A percentile compares a stretch with the other conserved stretches of the same genome.
These are phyloP conservation scores for Rhodotorula sp. DNA, from an alignment of 1,284 basidiomycete species.

Conservation along the genomic window DNA sequence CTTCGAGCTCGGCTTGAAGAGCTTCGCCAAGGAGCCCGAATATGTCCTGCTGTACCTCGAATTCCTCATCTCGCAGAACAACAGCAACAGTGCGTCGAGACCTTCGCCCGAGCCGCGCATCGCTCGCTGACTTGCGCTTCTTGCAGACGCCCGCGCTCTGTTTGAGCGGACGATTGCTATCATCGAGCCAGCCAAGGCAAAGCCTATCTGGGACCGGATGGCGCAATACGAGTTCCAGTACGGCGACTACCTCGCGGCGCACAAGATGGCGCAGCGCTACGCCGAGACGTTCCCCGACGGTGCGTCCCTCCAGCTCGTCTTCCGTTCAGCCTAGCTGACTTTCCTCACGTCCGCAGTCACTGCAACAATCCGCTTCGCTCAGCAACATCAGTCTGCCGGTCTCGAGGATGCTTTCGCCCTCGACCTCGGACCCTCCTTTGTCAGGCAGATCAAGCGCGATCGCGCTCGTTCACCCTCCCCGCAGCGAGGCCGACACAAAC, in stretches of 20 bases:
- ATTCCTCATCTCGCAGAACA: slow-evolving; percentile 91
- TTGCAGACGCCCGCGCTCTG: slow-evolving; percentile 82
- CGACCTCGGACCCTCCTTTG: slow-evolving; percentile 64
- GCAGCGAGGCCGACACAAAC: slow-evolving; percentile 18
- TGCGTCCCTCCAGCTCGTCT: slow-evolving; percentile 45
- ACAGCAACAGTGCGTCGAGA: slow-evolving; percentile 82
- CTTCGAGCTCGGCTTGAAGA: slow-evolving; percentile 89
- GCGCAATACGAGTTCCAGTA: slow-evolving; percentile 92
- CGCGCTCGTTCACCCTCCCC: slow-evolving; percentile 18
- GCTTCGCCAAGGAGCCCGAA: slow-evolving; percentile 76
- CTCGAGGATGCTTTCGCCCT: slow-evolving; percentile 84
- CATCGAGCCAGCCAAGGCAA: slow-evolving; percentile 74
- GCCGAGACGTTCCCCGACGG: slow-evolving; percentile 81
- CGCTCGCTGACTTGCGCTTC: neutral
- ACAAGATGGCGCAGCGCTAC: slow-evolving; percentile 84
- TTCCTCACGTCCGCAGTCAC: slow-evolving; percentile 59
- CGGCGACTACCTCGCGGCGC: slow-evolving; percentile 82
- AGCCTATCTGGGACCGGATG: slow-evolving; percentile 93
- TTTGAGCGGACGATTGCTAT: slow-evolving; percentile 81
- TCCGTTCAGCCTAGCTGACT: neutral
- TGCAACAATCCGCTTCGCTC: slow-evolving; percentile 85
- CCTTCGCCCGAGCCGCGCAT: too few species aligned
- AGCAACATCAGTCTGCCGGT: slow-evolving; percentile 80
- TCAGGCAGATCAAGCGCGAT: slow-evolving; percentile 5
- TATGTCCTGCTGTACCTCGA: slow-evolving; percentile 86